Conservation (phyloP, 768 basidiomycete genomes). For the Leccinum disarticulatum region DNA sequence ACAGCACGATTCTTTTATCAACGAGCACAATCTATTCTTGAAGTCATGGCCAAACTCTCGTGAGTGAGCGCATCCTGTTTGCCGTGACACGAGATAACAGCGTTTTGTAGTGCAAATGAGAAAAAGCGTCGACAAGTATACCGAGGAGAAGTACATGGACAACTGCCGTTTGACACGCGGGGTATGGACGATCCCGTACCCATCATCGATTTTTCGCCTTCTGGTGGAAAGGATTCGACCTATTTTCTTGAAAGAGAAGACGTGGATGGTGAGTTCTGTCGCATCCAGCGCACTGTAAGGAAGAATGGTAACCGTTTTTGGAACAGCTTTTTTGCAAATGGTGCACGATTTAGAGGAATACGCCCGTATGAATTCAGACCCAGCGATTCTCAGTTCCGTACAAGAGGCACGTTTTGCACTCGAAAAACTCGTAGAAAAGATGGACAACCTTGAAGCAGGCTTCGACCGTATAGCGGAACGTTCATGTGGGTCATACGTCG, state of each 20-base stretch:
- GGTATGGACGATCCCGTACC: slow-evolving; percentile 84
- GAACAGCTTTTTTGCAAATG: slow-evolving; percentile 56
- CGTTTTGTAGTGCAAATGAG: slow-evolving; percentile 60
- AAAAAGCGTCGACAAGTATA: slow-evolving; percentile 83
- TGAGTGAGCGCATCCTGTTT: slow-evolving; percentile 39
- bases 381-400: slow-evolving; percentile 53
- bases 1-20: slow-evolving; percentile 79
- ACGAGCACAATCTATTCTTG: slow-evolving; percentile 75
- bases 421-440: slow-evolving; percentile 68
- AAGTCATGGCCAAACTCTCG: slow-evolving; percentile 88
- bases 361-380: slow-evolving; percentile 45
- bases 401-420: slow-evolving; percentile 59
- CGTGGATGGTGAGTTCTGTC: slow-evolving; percentile 68
- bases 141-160: slow-evolving; percentile 77
- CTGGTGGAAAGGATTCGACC: slow-evolving; percentile 56
- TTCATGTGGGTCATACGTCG: slow-evolving; percentile 54
- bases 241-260: slow-evolving; percentile 70
- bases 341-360: slow-evolving; percentile 66
- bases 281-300: slow-evolving; percentile 17
- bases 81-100: slow-evolving; percentile 3
- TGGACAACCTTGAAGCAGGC: slow-evolving; percentile 76
- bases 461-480: slow-evolving; percentile 88
- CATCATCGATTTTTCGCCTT: slow-evolving; percentile 74
- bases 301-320: slow-evolving; percentile 8
- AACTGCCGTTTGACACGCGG: slow-evolving; percentile 81